Base-by-base conservation (phyloP, 2,329 filamentous ascomycete genomes). In the Fusarium brachygibbosum region DNA sequence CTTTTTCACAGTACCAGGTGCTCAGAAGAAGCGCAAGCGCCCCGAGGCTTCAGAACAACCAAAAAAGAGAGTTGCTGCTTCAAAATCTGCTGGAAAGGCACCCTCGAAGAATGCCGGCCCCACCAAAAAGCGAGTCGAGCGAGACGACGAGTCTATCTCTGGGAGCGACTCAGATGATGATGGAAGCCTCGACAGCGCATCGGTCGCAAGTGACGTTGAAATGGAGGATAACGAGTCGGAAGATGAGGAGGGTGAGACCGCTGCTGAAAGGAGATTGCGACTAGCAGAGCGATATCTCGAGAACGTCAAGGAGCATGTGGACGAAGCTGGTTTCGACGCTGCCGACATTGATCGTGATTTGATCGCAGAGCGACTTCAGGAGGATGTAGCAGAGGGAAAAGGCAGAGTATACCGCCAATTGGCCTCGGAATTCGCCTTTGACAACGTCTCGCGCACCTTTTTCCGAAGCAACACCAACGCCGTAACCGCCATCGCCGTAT, bases 211-310 rank as follows among this genome's bases (percentile, higher is more conserved):
- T 37, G 85, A 85, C 16, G 85, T 85, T 19, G 85, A 83, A 29
- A 82, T 77, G 37, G 81, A 75, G 11, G 69, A 81, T 2, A 81
- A 63, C 41, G 73, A 85, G 34, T 92, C 90, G 2, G 91, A 91
- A n/a, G 88, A 89, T 65, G 92, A 93, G 65, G 92, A 93, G 66
- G 89, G 88, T 68, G 95, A 98, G 83, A 98, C 96, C 23, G 94
- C 92, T 2, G 94, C 93, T 35, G 94, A 98, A 77, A 91, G 93
- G 79, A 87, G 96, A 73, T 82, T 97, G 75, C 89, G 93, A 70
- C 86, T 99, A 29, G 96, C 96, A 31, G 93, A 98, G 82, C 90
- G 93, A 75, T 98, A 99, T 79, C 87, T 99, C 56, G 91, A 97
- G 56, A 97, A 97, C 77, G 90, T 98, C 66, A 89, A 91, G 75